These are phyloP conservation scores for Fusarium sp. DNA, from an alignment of 2,329 filamentous ascomycete species.

Conservation along the genomic window DNA sequence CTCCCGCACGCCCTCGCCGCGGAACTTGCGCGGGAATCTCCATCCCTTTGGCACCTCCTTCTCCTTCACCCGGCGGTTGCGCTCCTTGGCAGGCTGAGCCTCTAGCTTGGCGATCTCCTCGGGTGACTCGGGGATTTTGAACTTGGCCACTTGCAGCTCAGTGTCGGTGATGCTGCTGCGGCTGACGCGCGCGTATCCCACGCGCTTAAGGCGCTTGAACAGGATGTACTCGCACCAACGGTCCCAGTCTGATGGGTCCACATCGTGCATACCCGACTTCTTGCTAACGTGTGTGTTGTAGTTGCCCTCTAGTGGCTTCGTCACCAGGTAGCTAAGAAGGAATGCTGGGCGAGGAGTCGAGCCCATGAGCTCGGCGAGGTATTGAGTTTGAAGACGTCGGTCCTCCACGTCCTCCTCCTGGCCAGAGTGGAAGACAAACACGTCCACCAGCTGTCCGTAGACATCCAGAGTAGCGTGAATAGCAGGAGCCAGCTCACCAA, in stretches of 20 bases:
- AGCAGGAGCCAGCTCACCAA: slow-evolving; percentile 93
- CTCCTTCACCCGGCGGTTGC: slow-evolving; percentile 72
- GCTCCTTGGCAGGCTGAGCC: slow-evolving; percentile 60
- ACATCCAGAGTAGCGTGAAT: slow-evolving; percentile 97
- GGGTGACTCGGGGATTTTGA: slow-evolving; percentile 77
- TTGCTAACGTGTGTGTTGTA: slow-evolving; percentile 96
- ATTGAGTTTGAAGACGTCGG: slow-evolving; percentile 84
- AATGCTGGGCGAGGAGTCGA: slow-evolving; percentile 82
- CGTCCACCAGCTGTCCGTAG: slow-evolving; percentile 89
- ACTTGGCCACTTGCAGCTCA: slow-evolving; percentile 96
- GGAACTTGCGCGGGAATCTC: slow-evolving; percentile 87
- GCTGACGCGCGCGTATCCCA: slow-evolving; percentile 90
- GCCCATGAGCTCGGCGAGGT: slow-evolving; percentile 89
- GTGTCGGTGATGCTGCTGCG: slow-evolving; percentile 95
- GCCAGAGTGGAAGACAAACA: slow-evolving; percentile 98
- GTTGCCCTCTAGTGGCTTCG: slow-evolving; percentile 89
- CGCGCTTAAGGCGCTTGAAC: slow-evolving; percentile 87
- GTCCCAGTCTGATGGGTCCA: slow-evolving; percentile 93
- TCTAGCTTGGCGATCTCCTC: slow-evolving; percentile 62
- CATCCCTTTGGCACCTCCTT: slow-evolving; percentile 78
- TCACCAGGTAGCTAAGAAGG: slow-evolving; percentile 91
- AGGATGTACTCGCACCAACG: slow-evolving; percentile 99
- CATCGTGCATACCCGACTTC: slow-evolving; percentile 91
- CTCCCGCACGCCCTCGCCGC: slow-evolving; percentile 85
- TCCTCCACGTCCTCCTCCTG: slow-evolving; percentile 98